phyloP scores from a whole-genome alignment of 2,329 filamentous ascomycete genomes.

The Phialemoniopsis sp. region DNA sequence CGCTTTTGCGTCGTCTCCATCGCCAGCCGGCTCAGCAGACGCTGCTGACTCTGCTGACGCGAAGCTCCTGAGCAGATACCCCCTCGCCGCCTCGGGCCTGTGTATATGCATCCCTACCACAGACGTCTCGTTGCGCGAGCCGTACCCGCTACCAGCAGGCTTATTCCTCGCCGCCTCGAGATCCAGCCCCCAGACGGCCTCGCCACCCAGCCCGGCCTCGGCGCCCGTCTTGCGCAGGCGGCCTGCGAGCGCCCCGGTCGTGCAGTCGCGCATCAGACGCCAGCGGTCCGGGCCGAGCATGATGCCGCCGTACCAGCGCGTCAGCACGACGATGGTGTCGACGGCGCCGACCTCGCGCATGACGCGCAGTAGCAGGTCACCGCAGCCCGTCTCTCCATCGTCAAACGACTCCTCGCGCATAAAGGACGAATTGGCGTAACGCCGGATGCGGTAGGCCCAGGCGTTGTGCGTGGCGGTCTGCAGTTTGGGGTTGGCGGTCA shows the following conservation, averaged over 20 bases:
- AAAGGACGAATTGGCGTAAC: conserved; percentile 27
- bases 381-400: conserved; percentile 58
- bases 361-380: conserved; percentile 49
- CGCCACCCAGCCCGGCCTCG: conserved; percentile 36
- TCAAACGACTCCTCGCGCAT: conserved; percentile 49
- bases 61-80: conserved; percentile 58
- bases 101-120: conserved; percentile 65
- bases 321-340: conserved; percentile 54
- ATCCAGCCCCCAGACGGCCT: conserved; percentile 59
- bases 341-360: conserved; percentile 46
- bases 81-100: conserved; percentile 63
- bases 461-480: conserved; percentile 54
- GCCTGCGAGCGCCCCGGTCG: conserved; percentile 50
- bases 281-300: conserved; percentile 60
- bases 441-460: conserved; percentile 43
- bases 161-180: conserved; percentile 43
- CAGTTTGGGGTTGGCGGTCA: conserved; percentile 44
- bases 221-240: conserved; percentile 36
- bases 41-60: conserved; percentile 28
- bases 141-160: conserved; percentile 11
- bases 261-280: conserved; percentile 56
- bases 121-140: conserved; percentile 18
- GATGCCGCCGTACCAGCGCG: conserved; percentile 58
- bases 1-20: conserved; percentile 5
- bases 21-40: no score